Percentiles rank a stretch among this genome's conserved stretches.
phyloP scores from a whole-genome alignment of 2,329 filamentous ascomycete genomes.

The Microcera coccophila region DNA sequence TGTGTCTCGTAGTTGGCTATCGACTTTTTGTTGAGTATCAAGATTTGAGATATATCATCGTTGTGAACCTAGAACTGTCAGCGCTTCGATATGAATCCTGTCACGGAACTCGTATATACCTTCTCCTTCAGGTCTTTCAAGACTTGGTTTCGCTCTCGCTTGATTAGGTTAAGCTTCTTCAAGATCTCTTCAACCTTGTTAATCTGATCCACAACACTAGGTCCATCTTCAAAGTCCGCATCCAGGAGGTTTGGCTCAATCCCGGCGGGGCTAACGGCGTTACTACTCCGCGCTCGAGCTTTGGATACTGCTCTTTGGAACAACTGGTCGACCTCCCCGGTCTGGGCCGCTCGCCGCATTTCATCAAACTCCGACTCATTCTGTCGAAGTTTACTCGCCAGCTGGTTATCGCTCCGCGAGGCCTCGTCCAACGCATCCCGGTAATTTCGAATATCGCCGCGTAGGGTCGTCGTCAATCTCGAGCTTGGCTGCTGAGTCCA shows the following conservation, averaged over 20 bases:
- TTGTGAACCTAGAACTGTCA: slow-evolving; percentile 67
- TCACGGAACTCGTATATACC: slow-evolving; percentile 49
- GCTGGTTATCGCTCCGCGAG: slow-evolving; percentile 75
- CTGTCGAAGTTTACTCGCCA: slow-evolving; percentile 78
- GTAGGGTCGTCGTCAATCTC: slow-evolving; percentile 78
- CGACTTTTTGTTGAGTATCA: slow-evolving; percentile 97
- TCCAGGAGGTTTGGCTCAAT: slow-evolving; percentile 80
- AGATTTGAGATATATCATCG: slow-evolving; percentile 94
- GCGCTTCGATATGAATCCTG: slow-evolving; percentile 1
- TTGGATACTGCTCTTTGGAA: slow-evolving; percentile 86
- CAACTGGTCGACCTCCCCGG: slow-evolving; percentile 79
- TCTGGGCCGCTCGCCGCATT: slow-evolving; percentile 85
- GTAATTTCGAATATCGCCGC: slow-evolving; percentile 84
- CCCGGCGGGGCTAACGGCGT: slow-evolving; percentile 55
- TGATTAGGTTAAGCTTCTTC: slow-evolving; percentile 86
- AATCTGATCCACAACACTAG: slow-evolving; percentile 86
- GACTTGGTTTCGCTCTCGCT: slow-evolving; percentile 85
- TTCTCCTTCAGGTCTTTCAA: slow-evolving; percentile 97
- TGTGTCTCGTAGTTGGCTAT: slow-evolving; percentile 89
- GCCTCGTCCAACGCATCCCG: slow-evolving; percentile 87
- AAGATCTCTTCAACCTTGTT: slow-evolving; percentile 82
- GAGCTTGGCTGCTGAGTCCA: slow-evolving; percentile 98
- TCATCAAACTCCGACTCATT: slow-evolving; percentile 89
- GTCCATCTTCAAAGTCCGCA: slow-evolving; percentile 78
- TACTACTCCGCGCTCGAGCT: slow-evolving; percentile 62